Evolutionary conservation across 2,329 filamentous ascomycete genomes (phyloP), one percentile per base, ranked within the genome.

Genomic region (Penicillium rolfsii): DNA sequence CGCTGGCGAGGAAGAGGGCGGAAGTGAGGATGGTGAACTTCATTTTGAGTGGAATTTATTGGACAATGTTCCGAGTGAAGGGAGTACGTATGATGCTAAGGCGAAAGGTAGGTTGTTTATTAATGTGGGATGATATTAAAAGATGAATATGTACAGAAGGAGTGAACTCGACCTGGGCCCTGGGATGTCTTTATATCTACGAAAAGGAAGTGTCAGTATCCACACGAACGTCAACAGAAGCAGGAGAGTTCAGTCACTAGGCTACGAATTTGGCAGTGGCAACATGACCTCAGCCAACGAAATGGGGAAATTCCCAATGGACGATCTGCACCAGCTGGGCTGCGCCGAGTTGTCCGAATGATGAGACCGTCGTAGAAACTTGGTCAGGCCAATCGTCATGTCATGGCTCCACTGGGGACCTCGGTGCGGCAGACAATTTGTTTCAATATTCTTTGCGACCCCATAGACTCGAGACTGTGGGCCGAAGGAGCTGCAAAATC

Each of bases 1-100:
- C 60, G 26, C 65, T 59, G 62, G 67, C 64, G 54, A 71, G 58
- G 61, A 71, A 59, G 57, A 73, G 64, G 38, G 63, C 49, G 36
- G 71, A 70, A 60, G 66, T 57, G 59, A 73, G 50, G 41, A 67
- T 53, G 52, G 66, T 67, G 64, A 71, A 66, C 59, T 73, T 71
- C 72, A 74, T 74, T 62, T 43, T 67, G 64, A n/a, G 22, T 49
- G 45, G 55, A n/a, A 40, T 52, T 50, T 14, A 36, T 46, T 48
- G 33, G 30, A 55, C 4, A 41, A 14, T 22, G 53, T 35, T 22
- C 7, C 35, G n/a, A 19, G 19, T n/a, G n/a, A 28, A 16, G 19
- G 24, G 14, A 7, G 24, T 57, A 28, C 16, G 33, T 46, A 62
- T 33, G 36, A 16, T 4, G 19, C n/a, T 55, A 36, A 50, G 12